Conservation (phyloP, 805 yeast species). For the Naumovozyma castellii region DNA sequence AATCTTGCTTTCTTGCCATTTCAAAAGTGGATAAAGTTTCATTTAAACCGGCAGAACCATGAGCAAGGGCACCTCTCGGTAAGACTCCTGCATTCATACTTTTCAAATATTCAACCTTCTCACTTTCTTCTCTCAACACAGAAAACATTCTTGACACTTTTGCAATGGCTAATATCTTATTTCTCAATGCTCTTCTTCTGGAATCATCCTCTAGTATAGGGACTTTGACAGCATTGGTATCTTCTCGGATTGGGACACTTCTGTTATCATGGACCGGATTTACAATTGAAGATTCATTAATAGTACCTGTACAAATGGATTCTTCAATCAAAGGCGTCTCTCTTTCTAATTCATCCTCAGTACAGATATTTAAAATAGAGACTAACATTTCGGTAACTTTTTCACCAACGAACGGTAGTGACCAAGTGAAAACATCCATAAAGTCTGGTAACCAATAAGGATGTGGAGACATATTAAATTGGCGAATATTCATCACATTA, state of each 20-base stretch:
- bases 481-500: constrained; percentile 89
- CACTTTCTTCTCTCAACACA: constrained; percentile 79
- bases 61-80: constrained; percentile 77
- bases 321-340: constrained; percentile 47
- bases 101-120: constrained; percentile 73
- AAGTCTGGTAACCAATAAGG: constrained; percentile 96
- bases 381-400: constrained; percentile 90
- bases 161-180: constrained; percentile 92
- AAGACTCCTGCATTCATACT: constrained; percentile 58
- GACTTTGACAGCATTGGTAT: constrained; percentile 2
- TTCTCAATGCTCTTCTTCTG: constrained; percentile 52
- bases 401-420: constrained; percentile 94
- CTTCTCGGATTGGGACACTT: not conserved
- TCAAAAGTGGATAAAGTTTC: constrained; percentile 58
- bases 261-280: too few species aligned
- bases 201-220: constrained; percentile 23
- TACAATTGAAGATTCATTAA: too few species aligned
- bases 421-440: constrained; percentile 97
- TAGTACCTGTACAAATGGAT: not conserved
- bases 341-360: constrained; percentile 86
- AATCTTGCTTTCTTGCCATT: constrained; percentile 73
- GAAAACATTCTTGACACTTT: constrained; percentile 87
- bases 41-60: constrained; percentile 76
- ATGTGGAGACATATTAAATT: constrained; percentile 85
- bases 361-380: constrained; percentile 82